Base-by-base conservation (phyloP, 306 rosid genomes). In the Boehmeria nivea region DNA sequence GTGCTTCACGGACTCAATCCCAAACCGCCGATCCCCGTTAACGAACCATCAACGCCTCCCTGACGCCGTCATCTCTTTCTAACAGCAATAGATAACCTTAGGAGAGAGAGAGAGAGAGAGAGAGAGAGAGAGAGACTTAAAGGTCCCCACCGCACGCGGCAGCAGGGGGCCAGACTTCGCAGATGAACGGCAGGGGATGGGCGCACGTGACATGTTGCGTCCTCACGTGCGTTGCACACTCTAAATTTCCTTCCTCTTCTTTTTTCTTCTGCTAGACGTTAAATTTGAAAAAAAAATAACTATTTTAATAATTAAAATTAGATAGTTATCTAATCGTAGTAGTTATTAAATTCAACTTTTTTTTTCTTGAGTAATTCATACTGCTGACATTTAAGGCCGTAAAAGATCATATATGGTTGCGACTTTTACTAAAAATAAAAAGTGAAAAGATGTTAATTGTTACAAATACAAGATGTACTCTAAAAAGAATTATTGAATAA, bases 61-160 rank as follows among this genome's bases (percentile, higher is more conserved):
- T 31, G 8, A 31, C 36, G 53, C 20, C 70, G 64, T 66, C 57
- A 77, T 24, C 58, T 33, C 25, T 24, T 1, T 12, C 15, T 56
- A 54, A 70, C 73, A 71, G 24, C 71, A 78, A 73, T 51, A 76
- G 18, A 11, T 47, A 6, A 39, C 6, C n/a, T n/a, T n/a, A n/a
- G 48, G 33, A 1, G 14, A 25, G 40, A 57, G n/a, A n/a, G n/a
- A 38, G 18, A 61, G 27, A 40, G n/a, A 38, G 19, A 42, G 24
- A 5, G 78, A 25, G 61, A 44, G 11, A 62, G 31, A 43, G 17
- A 26, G 26, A 49, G 23, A n/a, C n/a, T n/a, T n/a, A n/a, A n/a
- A 4, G 82, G 82, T 66, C 79, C 88, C 87, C 82, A 82, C 83
- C 79, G 79, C 87, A 85, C 85, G 76, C 89, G 72, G n/a, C n/a